A percentile compares a stretch with the other conserved stretches of the same genome.
Conservation (phyloP, 2,329 filamentous ascomycete genomes). For the Penicillium sp. region DNA sequence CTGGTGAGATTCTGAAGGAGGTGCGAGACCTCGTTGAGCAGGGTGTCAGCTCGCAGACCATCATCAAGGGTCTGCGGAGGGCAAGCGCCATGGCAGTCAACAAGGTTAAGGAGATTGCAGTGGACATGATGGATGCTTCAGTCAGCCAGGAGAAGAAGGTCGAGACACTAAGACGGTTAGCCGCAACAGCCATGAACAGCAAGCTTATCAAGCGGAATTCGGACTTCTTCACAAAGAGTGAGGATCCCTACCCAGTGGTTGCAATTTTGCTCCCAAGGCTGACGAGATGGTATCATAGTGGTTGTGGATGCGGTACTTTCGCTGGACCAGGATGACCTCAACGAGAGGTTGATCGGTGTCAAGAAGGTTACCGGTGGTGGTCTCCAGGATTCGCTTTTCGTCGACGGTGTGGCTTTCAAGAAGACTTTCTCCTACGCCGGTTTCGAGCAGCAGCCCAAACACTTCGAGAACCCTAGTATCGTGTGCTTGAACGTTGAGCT, state of each 20-base stretch:
- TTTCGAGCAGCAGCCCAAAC: slow-evolving; percentile 98
- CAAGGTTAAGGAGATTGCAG: slow-evolving; percentile 95
- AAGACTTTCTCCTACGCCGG: slow-evolving; percentile 99
- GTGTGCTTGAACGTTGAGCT: slow-evolving; percentile 96
- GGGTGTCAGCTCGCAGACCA: slow-evolving; percentile 91
- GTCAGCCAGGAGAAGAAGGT: slow-evolving; percentile 75
- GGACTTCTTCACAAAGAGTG: slow-evolving; percentile 94
- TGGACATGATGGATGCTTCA: slow-evolving; percentile 57
- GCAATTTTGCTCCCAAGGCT: slow-evolving; percentile 7
- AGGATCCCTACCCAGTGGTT: slow-evolving; percentile 24
- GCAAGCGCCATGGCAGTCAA: slow-evolving; percentile 87
- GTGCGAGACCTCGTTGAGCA: slow-evolving; percentile 92
- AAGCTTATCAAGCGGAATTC: slow-evolving; percentile 98
- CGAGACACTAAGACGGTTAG: slow-evolving; percentile 81
- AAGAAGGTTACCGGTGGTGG: slow-evolving; percentile 98
- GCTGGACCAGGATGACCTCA: slow-evolving; percentile 90
- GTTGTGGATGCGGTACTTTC: slow-evolving; percentile 93
- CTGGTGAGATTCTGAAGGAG: slow-evolving; percentile 96
- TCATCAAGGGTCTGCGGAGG: slow-evolving; percentile 89
- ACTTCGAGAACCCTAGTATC: slow-evolving; percentile 87
- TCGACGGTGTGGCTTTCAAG: slow-evolving; percentile 98
- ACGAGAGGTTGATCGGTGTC: slow-evolving; percentile 94
- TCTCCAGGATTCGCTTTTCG: slow-evolving; percentile 88
- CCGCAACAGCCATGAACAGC: slow-evolving; percentile 95
- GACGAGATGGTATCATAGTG: slow-evolving; percentile 50